These are phyloP conservation scores for Suhomyces bolitotheri DNA, from an alignment of 1,139 yeast genomes.

Conservation along the genomic window DNA sequence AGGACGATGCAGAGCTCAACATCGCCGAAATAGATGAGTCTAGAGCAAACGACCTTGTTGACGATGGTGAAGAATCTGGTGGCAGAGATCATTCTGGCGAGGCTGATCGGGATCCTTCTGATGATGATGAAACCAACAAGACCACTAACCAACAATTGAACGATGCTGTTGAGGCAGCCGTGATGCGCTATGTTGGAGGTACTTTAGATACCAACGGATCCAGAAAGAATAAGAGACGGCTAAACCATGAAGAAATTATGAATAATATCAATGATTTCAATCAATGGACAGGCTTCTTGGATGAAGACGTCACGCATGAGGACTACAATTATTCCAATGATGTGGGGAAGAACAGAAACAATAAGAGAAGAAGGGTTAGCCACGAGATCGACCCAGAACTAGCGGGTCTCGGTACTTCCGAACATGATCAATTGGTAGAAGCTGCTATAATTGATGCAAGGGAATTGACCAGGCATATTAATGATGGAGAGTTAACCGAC, in stretches of 20 bases:
- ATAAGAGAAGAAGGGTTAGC: slow-evolving; percentile 12
- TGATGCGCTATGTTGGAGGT: slow-evolving; percentile 67
- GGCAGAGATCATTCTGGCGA: slow-evolving; percentile 12
- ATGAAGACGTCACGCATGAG: slow-evolving; percentile 32
- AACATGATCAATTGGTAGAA: slow-evolving; percentile 62
- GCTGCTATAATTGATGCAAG: slow-evolving; percentile 70
- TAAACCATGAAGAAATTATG: slow-evolving; percentile 19
- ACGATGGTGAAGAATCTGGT: slow-evolving; percentile 13
- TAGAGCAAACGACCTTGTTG: slow-evolving; percentile 10
- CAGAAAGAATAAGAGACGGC: slow-evolving; percentile 12
- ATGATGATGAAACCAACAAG: slow-evolving; percentile 25
- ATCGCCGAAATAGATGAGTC: slow-evolving; percentile 9
- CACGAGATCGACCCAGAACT: slow-evolving; percentile 64
- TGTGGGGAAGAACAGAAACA: slow-evolving; percentile 4
- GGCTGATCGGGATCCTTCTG: slow-evolving; percentile 14
- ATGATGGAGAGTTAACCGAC: slow-evolving; percentile 12
- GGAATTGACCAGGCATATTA: slow-evolving; percentile 53
- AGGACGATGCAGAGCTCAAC: slow-evolving; percentile 14
- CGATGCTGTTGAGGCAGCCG: slow-evolving; percentile 72
- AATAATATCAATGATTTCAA: slow-evolving; percentile 33
- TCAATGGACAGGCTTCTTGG: slow-evolving; percentile 56
- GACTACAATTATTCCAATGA: slow-evolving; percentile 13
- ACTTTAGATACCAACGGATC: slow-evolving; percentile 35
- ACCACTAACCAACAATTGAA: slow-evolving; percentile 43
- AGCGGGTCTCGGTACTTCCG: slow-evolving; percentile 39